These are phyloP conservation scores for Penicillium malachiteum DNA, from an alignment of 495 filamentous ascomycete genomes.

Conservation along the genomic window DNA sequence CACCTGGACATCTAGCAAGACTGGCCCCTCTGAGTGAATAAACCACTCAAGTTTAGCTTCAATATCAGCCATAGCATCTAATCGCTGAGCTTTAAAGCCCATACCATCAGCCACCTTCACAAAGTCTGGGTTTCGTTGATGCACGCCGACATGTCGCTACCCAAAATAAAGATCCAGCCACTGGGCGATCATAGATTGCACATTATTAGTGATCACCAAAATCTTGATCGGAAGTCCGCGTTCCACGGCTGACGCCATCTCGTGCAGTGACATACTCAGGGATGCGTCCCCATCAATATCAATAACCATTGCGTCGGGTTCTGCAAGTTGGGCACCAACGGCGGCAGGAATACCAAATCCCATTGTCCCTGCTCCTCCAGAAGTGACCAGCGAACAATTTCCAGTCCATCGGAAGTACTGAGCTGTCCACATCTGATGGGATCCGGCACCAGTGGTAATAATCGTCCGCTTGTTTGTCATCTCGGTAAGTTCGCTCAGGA, in stretches of 20 bases:
- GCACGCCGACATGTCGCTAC: constrained; percentile 87
- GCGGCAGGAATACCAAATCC: constrained; percentile 89
- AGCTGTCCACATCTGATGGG: constrained; percentile 97
- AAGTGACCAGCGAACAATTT: constrained; percentile 86
- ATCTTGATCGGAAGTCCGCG: constrained; percentile 94
- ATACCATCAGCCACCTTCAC: constrained; percentile 58
- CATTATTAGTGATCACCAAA: constrained; percentile 91
- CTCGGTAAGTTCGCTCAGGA: constrained; percentile 71
- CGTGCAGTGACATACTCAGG: constrained; percentile 95
- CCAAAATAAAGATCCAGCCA: constrained; percentile 95
- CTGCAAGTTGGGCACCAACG: constrained; percentile 90
- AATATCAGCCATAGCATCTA: constrained; percentile 58
- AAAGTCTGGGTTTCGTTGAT: constrained; percentile 78
- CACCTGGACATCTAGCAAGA: constrained; percentile 52
- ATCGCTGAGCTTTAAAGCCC: constrained; percentile 60
- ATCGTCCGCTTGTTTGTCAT: constrained; percentile 74
- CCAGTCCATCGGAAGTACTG: constrained; percentile 91
- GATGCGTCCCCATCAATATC: constrained; percentile 96
- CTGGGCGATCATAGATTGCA: constrained; percentile 93
- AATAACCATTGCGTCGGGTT: constrained; percentile 80
- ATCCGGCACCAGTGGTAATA: constrained; percentile 88
- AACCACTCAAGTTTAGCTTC: constrained; percentile 68
- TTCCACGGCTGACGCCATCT: constrained; percentile 84
- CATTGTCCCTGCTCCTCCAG: constrained; percentile 93
- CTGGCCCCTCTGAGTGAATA: constrained; percentile 65